Evolutionary conservation across 2,329 filamentous ascomycete genomes (phyloP).

Genomic region (Aquanectria penicillioides): DNA sequence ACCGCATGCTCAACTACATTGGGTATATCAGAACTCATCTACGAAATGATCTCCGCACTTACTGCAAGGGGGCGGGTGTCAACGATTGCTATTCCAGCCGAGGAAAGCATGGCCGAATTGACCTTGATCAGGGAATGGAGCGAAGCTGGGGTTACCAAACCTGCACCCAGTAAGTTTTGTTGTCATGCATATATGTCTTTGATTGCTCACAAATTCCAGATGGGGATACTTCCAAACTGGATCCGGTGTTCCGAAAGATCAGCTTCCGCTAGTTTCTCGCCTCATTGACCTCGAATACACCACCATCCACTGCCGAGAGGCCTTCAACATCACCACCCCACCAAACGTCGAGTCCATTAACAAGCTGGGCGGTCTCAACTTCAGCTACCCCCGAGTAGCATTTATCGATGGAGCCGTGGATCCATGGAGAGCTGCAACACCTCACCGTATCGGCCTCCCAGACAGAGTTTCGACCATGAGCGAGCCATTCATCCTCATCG

Average conservation of each 20-base stretch:
- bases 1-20: constrained; percentile 62
- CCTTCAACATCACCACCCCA: constrained; percentile 74
- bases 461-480: constrained; percentile 67
- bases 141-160: constrained; percentile 64
- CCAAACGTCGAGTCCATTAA: constrained; percentile 76
- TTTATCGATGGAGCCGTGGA: constrained; percentile 81
- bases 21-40: constrained; percentile 53
- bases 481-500: constrained; percentile 79
- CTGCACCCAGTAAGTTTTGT: constrained; percentile 59
- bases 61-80: constrained; percentile 39
- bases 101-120: constrained; percentile 30
- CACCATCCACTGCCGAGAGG: constrained; percentile 69
- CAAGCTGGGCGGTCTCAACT: constrained; percentile 77
- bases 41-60: constrained; percentile 32
- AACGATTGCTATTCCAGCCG: constrained; percentile 46
- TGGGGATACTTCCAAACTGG: constrained; percentile 86
- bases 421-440: constrained; percentile 80
- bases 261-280: constrained; percentile 78
- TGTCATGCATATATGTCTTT: accelerated
- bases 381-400: constrained; percentile 80
- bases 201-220: constrained; percentile 49
- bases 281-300: constrained; percentile 71
- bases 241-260: constrained; percentile 70
- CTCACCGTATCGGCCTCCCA: constrained; percentile 71
- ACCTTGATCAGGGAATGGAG: constrained; percentile 33